Base-by-base conservation (phyloP, 805 yeast genomes). In the Spathaspora sp. region DNA sequence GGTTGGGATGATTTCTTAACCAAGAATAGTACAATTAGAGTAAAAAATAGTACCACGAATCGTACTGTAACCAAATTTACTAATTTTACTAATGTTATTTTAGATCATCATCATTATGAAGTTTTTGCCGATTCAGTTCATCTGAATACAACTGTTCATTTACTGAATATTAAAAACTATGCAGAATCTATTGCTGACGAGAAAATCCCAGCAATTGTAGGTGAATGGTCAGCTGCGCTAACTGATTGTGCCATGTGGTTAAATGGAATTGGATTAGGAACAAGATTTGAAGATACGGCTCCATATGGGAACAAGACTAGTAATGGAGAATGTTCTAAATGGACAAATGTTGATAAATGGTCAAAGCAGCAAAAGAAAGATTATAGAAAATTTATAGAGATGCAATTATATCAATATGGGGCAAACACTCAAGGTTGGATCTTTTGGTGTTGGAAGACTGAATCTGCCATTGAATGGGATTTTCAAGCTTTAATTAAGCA, bases 391-490 rank as follows among this genome's bases (percentile, higher is more conserved):
- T 78, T 77, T 55, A 72, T 85, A 39, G 89, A 85, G 60, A 81
- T 79, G 42, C 90, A 86, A 60, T 61, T 85, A 49, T 80, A 81
- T 47, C 72, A 80, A 28, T 85, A 75, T 61, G 69, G 69, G 18
- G 57, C 69, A 49, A 53, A 62, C 46, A 70, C 76, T 35, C 68
- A 69, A 10, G 90, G 90, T 0, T 85, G 85, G 81, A 78, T 85
- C 39, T 85, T 84, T 59, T 86, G 90, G 91, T 81, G 82, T 58
- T 85, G 77, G 70, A 85, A 83, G 62, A 84, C 89, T 0, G 91
- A 86, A 60, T 63, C 68, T 50, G 80, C 87, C 1, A 69, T 80
- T 18, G 89, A 84, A 62, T 85, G 90, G 89, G 89, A 85, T 61
- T 78, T 82, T 60, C 61, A 70, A 50, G 68, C 76, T 49, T 71